Base-by-base conservation (phyloP, 2,329 filamentous ascomycete species). In the Xylaria polymorpha region DNA sequence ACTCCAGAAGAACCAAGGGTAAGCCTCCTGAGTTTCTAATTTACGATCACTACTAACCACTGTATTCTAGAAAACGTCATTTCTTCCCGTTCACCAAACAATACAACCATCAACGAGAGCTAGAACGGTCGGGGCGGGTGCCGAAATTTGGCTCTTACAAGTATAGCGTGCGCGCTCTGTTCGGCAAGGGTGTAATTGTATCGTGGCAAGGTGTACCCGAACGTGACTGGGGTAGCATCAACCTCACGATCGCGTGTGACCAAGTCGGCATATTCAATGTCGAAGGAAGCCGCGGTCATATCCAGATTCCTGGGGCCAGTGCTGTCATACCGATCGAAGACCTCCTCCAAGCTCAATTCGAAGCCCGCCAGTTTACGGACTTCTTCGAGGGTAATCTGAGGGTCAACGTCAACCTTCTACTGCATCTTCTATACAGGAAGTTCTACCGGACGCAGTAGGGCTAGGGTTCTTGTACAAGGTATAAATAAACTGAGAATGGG, bases 101-200 rank as follows among this genome's bases (percentile, higher is more conserved):
- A 81, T 99, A 97, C 88, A 97, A 98, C 81, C 96, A 99, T 82
- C 94, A 98, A 83, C 91, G 94, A 73, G 96, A 99, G 82, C 90
- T 99, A 39, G 94, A 98, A 78, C 92, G 94, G 67, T 92, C 92
- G 8, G 96, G 96, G 35, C 93, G 95, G 59, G 93, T 97, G 62
- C 97, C 97, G 80, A 97, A 97, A 80, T 99, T 99, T 79, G 96
- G 97, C 71, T 97, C 93, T 44, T 99, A 92, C 89, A 98, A 98
- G 84, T 99, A 99, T 84, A 95, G 92, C 64, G 94, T 94, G 4
- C 91, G 94, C 61, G 91, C 92, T 59, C 88, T 99, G 8, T 91
- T 91, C 1, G 95, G 98, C 78, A 98, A 97, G 83, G 96, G 96
- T 63, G 96, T 98, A 7, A 85, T 99, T 18, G 93, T 99, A 39